These are phyloP conservation scores for Aspergillus saccharolyticus DNA, from an alignment of 495 filamentous ascomycete species.

Conservation along the genomic window DNA sequence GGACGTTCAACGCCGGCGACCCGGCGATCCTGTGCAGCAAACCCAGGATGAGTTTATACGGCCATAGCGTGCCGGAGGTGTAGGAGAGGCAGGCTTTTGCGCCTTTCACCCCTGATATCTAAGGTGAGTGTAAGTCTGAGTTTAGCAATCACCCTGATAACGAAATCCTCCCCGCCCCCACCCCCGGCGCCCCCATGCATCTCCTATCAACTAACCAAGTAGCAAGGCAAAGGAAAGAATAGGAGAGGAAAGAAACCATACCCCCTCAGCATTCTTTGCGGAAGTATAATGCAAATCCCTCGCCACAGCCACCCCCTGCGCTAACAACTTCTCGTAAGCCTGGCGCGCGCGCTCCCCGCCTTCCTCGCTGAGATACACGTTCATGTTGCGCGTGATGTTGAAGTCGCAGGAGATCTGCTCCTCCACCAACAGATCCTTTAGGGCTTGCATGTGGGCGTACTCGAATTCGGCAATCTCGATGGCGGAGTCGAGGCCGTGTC, in stretches of 20 bases:
- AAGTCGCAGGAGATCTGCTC: constrained; percentile 43
- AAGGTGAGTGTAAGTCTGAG: no score
- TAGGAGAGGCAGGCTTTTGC: constrained; percentile 33
- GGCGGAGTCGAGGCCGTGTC: constrained; percentile 25
- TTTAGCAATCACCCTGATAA: no score
- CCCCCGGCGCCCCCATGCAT: no score
- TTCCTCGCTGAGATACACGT: constrained; percentile 29
- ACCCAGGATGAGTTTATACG: constrained; percentile 61
- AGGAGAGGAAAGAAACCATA: constrained; percentile 3
- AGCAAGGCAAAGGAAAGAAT: neutral
- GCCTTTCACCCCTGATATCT: constrained; percentile 31
- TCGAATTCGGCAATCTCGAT: constrained; percentile 31
- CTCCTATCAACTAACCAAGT: neutral
- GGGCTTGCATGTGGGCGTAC: constrained; percentile 25
- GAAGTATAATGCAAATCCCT: constrained; percentile 28
- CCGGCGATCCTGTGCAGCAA: constrained; percentile 49
- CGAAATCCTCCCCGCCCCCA: no score
- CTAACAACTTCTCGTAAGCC: constrained; percentile 23
- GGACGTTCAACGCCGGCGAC: constrained; percentile 51
- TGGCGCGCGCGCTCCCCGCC: constrained; percentile 22
- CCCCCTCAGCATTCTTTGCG: constrained; percentile 23
- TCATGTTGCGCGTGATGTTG: constrained; percentile 30
- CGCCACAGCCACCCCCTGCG: constrained; percentile 20
- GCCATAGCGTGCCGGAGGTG: constrained; percentile 56
- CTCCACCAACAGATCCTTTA: constrained; percentile 27